Conservation (phyloP, 768 basidiomycete genomes). For the Agrocybe chaxingu region DNA sequence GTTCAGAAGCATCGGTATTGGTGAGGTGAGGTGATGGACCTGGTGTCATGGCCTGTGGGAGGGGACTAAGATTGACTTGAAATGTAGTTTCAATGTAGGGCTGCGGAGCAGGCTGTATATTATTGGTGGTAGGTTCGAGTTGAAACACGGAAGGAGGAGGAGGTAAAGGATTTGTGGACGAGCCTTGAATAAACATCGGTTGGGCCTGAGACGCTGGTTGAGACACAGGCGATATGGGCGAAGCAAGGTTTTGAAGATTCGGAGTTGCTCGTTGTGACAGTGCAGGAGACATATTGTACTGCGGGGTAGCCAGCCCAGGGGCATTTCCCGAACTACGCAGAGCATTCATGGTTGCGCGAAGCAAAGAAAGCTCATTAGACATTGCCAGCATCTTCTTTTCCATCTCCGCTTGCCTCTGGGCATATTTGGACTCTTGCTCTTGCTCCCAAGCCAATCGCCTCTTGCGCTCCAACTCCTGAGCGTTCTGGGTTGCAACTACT, state of each 20-base stretch:
- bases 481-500: constrained; percentile 52
- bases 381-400: constrained; percentile 45
- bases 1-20: constrained; percentile 21
- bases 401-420: constrained; percentile 55
- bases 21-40: constrained; percentile 22
- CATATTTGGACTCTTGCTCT: constrained; percentile 60
- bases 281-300: constrained; percentile 26
- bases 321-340: constrained; percentile 11
- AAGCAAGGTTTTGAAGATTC: constrained; percentile 17
- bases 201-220: constrained; percentile 27
- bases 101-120: constrained; percentile 1
- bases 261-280: constrained; percentile 24
- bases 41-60: constrained; percentile 14
- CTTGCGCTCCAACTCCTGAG: constrained; percentile 56
- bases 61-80: constrained; percentile 9
- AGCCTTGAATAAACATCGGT: constrained; percentile 35
- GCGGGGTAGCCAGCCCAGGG: constrained; percentile 25
- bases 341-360: constrained; percentile 26
- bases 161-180: constrained; percentile 26
- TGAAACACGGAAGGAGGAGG: background rate
- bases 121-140: background rate
- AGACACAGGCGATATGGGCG: constrained; percentile 37
- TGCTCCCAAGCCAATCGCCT: constrained; percentile 66
- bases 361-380: constrained; percentile 18
- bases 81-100: constrained; percentile 1